These are phyloP conservation scores for Pogostemon cablin DNA, from an alignment of 257 asterid genomes.

Conservation along the genomic window DNA sequence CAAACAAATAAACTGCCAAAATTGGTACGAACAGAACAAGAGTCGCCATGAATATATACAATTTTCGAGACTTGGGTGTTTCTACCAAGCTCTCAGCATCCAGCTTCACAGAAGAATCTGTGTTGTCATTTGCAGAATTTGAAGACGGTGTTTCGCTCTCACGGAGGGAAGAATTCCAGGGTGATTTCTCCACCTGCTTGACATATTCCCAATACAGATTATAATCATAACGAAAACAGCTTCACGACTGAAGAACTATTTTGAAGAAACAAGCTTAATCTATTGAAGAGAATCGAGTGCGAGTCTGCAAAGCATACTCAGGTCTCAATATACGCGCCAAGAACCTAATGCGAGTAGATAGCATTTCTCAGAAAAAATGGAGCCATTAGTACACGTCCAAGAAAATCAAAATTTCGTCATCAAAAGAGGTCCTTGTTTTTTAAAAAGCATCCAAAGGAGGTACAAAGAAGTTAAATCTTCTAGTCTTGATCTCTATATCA, in stretches of 20 bases:
- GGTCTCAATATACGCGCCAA: too few species aligned
- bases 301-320: too few species aligned
- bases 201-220: constrained; percentile 25
- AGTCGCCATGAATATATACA: constrained; percentile 37
- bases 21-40: constrained; percentile 50
- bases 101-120: constrained; percentile 27
- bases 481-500: too few species aligned
- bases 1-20: constrained; percentile 47
- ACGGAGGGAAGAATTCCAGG: constrained; percentile 24
- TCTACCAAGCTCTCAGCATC: constrained; percentile 36
- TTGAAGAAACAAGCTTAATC: too few species aligned
- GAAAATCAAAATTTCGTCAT: too few species aligned
- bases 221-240: background rate
- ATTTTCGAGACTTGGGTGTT: constrained; percentile 35
- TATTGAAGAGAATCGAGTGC: too few species aligned
- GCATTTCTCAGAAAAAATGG: too few species aligned
- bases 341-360: too few species aligned
- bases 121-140: constrained; percentile 22
- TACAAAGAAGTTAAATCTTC: background rate
- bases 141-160: constrained; percentile 34
- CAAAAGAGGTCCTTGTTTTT: too few species aligned
- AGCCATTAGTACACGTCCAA: too few species aligned
- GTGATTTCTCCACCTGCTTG: constrained; percentile 51
- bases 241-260: too few species aligned
- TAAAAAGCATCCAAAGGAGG: background rate